Evolutionary conservation across 805 yeast species (phyloP).

Genomic region (Kodamaea leandrae): DNA sequence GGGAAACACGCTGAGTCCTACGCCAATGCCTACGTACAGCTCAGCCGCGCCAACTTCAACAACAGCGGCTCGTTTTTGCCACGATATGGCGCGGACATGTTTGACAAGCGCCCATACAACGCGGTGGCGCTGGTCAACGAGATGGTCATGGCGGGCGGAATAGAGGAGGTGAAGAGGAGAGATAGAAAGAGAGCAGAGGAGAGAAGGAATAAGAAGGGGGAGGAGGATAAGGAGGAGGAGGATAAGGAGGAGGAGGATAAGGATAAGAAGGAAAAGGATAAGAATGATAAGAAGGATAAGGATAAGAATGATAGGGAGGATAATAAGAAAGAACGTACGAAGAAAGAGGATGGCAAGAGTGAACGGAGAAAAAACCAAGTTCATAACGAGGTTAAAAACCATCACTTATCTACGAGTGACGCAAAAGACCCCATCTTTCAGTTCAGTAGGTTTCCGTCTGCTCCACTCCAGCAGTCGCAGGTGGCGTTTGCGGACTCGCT

Average conservation of each 20-base stretch:
- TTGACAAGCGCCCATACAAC: conserved; percentile 36
- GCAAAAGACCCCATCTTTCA: conserved; percentile 22
- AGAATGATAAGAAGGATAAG: conserved; percentile 4
- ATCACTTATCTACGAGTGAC: too few relatives aligned
- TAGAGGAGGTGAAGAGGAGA: conserved; percentile 3
- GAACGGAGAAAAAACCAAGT: not conserved
- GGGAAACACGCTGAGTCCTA: conserved; percentile 21
- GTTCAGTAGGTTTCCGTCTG: conserved; percentile 25
- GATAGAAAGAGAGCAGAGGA: too few relatives aligned
- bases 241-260: not conserved
- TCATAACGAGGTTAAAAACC: too few relatives aligned
- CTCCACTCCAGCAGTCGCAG: conserved; percentile 21
- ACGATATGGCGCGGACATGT: conserved; percentile 41
- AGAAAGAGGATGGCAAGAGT: not conserved
- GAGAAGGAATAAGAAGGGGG: conserved; percentile 5
- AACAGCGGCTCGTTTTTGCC: conserved; percentile 14
- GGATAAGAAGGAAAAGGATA: conserved; percentile 1
- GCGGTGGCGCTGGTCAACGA: conserved; percentile 23
- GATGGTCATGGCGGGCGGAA: not conserved
- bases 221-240: conserved; percentile 5
- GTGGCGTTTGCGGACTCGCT: conserved; percentile 16
- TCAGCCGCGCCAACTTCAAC: conserved; percentile 47
- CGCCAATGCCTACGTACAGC: conserved; percentile 36
- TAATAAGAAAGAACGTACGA: conserved; percentile 1
- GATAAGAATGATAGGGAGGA: conserved; percentile 5